These are phyloP conservation scores for Chloranthus sessilifolius DNA, from an alignment of 164 flowering plant genomes.

Conservation along the genomic window DNA sequence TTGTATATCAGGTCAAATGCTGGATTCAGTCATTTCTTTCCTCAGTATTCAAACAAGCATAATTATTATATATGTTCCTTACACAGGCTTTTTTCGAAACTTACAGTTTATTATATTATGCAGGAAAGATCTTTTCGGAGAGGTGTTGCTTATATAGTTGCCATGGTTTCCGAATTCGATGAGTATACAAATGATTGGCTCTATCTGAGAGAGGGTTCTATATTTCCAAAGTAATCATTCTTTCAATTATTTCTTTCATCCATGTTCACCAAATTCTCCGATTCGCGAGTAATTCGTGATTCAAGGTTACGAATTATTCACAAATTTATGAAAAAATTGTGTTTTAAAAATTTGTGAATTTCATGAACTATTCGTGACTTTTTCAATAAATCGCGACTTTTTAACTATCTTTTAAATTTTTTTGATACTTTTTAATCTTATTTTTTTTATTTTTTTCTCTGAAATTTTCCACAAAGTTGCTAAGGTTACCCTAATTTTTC, in stretches of 20 bases:
- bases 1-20: conserved; percentile 79
- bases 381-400: too few relatives aligned
- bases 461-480: too few relatives aligned
- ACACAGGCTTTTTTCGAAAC: conserved; percentile 3
- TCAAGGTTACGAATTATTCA: too few relatives aligned
- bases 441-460: too few relatives aligned
- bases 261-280: too few relatives aligned
- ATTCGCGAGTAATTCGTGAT: too few relatives aligned
- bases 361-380: too few relatives aligned
- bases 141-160: conserved; percentile 78
- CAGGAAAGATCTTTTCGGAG: conserved; percentile 81
- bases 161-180: conserved; percentile 93
- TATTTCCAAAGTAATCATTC: conserved; percentile 73
- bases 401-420: too few relatives aligned
- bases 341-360: too few relatives aligned
- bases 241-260: conserved; percentile 8
- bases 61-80: not conserved
- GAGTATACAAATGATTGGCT: conserved; percentile 97
- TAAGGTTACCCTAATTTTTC: too few relatives aligned
- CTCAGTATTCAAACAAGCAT: not conserved
- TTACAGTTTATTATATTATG: conserved; percentile 3
- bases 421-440: too few relatives aligned
- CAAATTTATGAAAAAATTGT: too few relatives aligned
- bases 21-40: not conserved
- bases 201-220: conserved; percentile 83